A percentile compares a stretch with the other conserved stretches of the same genome.
These are phyloP conservation scores for Pisolithus microcarpus DNA, from an alignment of 768 basidiomycete species.

Conservation along the genomic window DNA sequence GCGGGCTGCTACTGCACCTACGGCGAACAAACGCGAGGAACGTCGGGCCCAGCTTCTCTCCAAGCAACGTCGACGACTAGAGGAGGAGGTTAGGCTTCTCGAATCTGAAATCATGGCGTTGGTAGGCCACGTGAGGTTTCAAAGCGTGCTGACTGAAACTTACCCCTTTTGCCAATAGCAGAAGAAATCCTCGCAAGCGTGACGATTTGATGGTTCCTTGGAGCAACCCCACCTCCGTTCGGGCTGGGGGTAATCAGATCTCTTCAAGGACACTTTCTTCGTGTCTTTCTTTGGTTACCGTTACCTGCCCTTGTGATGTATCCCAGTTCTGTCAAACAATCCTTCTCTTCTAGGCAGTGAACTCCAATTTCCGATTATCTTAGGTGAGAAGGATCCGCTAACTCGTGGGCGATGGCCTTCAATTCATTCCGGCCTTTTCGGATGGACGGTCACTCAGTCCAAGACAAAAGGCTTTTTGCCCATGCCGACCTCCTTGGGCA, in stretches of 20 bases:
- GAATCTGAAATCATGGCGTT: conserved; percentile 56
- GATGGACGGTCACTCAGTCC: too few relatives aligned
- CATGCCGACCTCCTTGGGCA: not conserved
- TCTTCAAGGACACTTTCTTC: too few relatives aligned
- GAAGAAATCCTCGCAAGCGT: conserved; percentile 6
- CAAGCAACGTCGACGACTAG: conserved; percentile 61
- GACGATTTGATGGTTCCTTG: not conserved
- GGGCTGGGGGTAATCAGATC: too few relatives aligned
- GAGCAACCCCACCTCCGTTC: not conserved
- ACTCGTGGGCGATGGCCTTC: too few relatives aligned
- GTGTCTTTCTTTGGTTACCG: too few relatives aligned
- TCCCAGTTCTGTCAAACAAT: too few relatives aligned
- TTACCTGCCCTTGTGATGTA: not conserved
- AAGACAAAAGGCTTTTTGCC: not conserved
- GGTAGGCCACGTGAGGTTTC: conserved; percentile 27
- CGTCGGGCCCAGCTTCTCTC: conserved; percentile 56
- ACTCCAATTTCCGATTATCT: too few relatives aligned
- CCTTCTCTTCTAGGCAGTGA: too few relatives aligned
- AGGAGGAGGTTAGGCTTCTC: conserved; percentile 51
- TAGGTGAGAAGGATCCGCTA: too few relatives aligned
- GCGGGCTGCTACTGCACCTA: conserved; percentile 40
- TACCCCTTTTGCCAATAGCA: conserved; percentile 11
- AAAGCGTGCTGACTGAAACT: not conserved
- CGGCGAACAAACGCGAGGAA: conserved; percentile 58
- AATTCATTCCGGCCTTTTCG: too few relatives aligned